Evolutionary conservation across 495 filamentous ascomycete species (phyloP), one percentile per base, ranked within the genome.

Genomic region (Neurospora sp.): DNA sequence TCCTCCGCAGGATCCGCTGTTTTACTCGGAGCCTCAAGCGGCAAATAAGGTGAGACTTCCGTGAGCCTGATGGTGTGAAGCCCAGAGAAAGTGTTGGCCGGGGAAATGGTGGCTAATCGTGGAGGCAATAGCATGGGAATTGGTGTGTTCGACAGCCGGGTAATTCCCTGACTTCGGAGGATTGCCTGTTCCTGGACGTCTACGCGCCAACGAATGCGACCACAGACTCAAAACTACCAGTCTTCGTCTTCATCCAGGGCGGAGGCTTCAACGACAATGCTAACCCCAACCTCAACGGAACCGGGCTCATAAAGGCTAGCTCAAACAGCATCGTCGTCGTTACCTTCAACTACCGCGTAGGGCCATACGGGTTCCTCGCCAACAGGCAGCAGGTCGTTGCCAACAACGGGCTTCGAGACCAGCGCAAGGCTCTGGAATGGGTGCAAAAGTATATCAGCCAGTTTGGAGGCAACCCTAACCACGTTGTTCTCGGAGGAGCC

Each of bases 391-490:
- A 91, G 2, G 75, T 82, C 45, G 82, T 69, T 81, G 83, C 14
- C 35, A 94, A 94, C 77, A 90, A 88, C 76, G 92, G 92, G 0
- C 80, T 94, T 39, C 86, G 87, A 61, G 91, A 94, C 78, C 90
- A 93, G 78, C 82, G 88, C 59, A 84, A 88, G 71, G 86, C 87
- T 9, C 77, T 94, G 65, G 75, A 89, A 61, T 94, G 92, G 92
- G 87, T 93, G 27, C 82, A 88, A 44, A 82, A 86, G 18, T 78
- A 92, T 77, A 90, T 92, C 42, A 79, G 79, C 44, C 82, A 89
- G 81, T 94, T 94, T 74, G 91, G 91, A 16, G 91, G 91, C 47
- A 86, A 94, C 75, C 90, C 91, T 2, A 73, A 85, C 7, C 90
- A 91, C 73, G 87, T 93, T 39, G 88, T 90, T 8, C 85, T 93